These are phyloP conservation scores for Naganishia vaughanmartiniae DNA, from an alignment of 768 basidiomycete genomes.

Conservation along the genomic window DNA sequence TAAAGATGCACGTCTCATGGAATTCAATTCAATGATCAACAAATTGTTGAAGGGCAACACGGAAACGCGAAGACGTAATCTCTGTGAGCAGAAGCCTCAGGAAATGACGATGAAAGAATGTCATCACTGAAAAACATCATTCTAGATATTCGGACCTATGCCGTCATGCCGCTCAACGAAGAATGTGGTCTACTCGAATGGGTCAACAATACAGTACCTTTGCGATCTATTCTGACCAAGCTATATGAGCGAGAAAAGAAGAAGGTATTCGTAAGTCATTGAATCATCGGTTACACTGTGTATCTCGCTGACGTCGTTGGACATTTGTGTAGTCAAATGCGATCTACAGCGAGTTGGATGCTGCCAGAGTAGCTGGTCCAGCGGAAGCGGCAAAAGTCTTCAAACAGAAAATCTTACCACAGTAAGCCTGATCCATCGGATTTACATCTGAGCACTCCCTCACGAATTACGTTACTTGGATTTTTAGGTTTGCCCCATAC, in stretches of 20 bases:
- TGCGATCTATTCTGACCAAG: constrained; percentile 71
- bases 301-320: background rate
- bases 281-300: too few relatives aligned
- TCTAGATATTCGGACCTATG: constrained; percentile 89
- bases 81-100: constrained; percentile 62
- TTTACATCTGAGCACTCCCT: background rate
- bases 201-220: constrained; percentile 86
- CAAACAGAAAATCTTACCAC: constrained; percentile 58
- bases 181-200: constrained; percentile 98
- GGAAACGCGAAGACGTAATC: constrained; percentile 81
- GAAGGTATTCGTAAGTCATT: constrained; percentile 57
- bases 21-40: constrained; percentile 96
- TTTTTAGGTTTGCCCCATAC: constrained; percentile 61
- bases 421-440: constrained; percentile 55
- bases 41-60: constrained; percentile 90
- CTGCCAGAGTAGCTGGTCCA: constrained; percentile 35
- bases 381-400: constrained; percentile 46
- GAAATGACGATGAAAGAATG: background rate
- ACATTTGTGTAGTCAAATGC: constrained; percentile 43
- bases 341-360: constrained; percentile 46
- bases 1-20: constrained; percentile 96
- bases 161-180: constrained; percentile 96
- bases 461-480: background rate
- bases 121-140: background rate
- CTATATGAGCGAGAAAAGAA: constrained; percentile 62